These are phyloP conservation scores for Agaricus blazei DNA, from an alignment of 768 basidiomycete species.

Conservation along the genomic window DNA sequence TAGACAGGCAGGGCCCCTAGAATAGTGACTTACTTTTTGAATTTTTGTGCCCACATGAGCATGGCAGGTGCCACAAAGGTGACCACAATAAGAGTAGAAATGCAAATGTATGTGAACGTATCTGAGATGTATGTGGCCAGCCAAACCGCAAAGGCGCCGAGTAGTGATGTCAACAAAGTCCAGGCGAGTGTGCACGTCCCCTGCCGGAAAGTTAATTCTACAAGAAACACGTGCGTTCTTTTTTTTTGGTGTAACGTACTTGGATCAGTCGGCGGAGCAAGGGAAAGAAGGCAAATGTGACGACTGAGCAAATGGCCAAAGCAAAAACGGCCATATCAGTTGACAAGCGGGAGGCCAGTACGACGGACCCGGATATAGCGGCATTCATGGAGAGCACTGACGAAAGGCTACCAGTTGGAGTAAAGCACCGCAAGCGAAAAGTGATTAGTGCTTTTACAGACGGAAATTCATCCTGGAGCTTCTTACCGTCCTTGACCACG, in stretches of 20 bases:
- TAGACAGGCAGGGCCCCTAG: constrained; percentile 13
- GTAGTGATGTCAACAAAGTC: constrained; percentile 44
- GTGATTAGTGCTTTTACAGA: constrained; percentile 8
- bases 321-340: constrained; percentile 87
- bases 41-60: constrained; percentile 80
- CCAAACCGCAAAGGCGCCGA: constrained; percentile 45
- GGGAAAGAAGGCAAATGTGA: constrained; percentile 81
- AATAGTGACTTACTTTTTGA: constrained; percentile 65
- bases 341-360: constrained; percentile 83
- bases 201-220: constrained; percentile 26
- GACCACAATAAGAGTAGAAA: constrained; percentile 44
- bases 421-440: neutral
- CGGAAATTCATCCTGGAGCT: constrained; percentile 7
- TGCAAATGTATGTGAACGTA: constrained; percentile 49
- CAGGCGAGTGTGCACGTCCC: constrained; percentile 41
- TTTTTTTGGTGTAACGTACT: constrained; percentile 30
- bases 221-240: constrained; percentile 5
- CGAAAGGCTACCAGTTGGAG: constrained; percentile 49
- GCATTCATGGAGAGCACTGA: constrained; percentile 89
- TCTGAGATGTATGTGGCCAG: constrained; percentile 52
- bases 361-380: constrained; percentile 87
- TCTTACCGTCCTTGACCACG: constrained; percentile 54
- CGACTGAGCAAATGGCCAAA: constrained; percentile 78
- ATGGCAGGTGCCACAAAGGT: constrained; percentile 71
- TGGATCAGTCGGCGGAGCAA: constrained; percentile 69